These are phyloP conservation scores for Trichoderma afroharzianum DNA, from an alignment of 2,329 filamentous ascomycete genomes.

Conservation along the genomic window DNA sequence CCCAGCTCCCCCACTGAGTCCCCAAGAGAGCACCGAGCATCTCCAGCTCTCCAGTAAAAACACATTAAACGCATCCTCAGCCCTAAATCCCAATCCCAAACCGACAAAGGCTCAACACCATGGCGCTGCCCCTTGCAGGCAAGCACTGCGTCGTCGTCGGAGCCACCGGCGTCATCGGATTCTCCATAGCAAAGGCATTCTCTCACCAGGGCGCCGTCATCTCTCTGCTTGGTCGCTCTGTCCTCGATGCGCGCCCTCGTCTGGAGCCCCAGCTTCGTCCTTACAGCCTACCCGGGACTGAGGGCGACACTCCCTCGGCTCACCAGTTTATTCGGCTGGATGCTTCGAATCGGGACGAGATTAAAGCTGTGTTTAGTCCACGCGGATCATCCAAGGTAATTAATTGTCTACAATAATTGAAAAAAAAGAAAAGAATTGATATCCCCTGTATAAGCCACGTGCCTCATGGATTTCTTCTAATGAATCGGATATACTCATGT, in stretches of 20 bases:
- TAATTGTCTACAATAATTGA: background rate
- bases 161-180: slow-evolving; percentile 67
- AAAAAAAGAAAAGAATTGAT: background rate
- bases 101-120: background rate
- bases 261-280: slow-evolving; percentile 32
- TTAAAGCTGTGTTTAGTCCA: slow-evolving; percentile 31
- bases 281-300: slow-evolving; percentile 20
- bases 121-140: slow-evolving; percentile 39
- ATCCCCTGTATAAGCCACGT: background rate
- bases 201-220: slow-evolving; percentile 57
- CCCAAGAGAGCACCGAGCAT: background rate
- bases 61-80: background rate
- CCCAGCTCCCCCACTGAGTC: background rate
- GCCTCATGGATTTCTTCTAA: background rate
- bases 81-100: background rate
- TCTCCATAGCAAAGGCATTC: slow-evolving; percentile 64
- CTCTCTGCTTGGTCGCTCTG: slow-evolving; percentile 59
- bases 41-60: background rate
- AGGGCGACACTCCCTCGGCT: slow-evolving; percentile 20
- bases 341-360: slow-evolving; percentile 27
- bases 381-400: slow-evolving; percentile 19
- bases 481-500: background rate
- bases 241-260: slow-evolving; percentile 42
- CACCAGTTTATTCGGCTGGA: slow-evolving; percentile 38
- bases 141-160: slow-evolving; percentile 63